Evolutionary conservation across 2,329 filamentous ascomycete genomes (phyloP).

Genomic region (Bimuria novae-zelandiae): DNA sequence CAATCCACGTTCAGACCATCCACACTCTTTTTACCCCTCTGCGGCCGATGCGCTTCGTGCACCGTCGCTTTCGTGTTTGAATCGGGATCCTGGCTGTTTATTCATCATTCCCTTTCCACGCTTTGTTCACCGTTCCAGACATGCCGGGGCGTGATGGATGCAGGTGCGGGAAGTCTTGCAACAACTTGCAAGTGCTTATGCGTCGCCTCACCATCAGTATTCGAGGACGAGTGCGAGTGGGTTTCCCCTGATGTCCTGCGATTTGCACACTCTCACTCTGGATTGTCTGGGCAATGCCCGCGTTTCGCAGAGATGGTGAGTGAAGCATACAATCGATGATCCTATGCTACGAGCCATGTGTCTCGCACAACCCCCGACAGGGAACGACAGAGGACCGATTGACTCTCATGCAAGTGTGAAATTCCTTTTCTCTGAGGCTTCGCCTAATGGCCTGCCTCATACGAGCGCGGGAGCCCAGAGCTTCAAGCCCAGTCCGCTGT

Average conservation of each 20-base stretch:
- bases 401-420: conserved; percentile 19
- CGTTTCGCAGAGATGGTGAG: conserved; percentile 23
- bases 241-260: conserved; percentile 9
- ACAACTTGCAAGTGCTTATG: conserved; percentile 17
- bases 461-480: conserved; percentile 25
- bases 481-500: conserved; percentile 29
- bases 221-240: conserved; percentile 12
- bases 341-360: conserved; percentile 18
- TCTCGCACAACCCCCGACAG: conserved; percentile 17
- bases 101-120: conserved; percentile 26
- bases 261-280: not conserved
- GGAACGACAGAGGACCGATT: conserved; percentile 32
- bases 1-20: conserved; percentile 25
- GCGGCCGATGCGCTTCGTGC: conserved; percentile 14
- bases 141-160: conserved; percentile 24
- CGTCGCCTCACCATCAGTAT: conserved; percentile 17
- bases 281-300: not conserved
- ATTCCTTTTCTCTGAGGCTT: conserved; percentile 35
- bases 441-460: conserved; percentile 27
- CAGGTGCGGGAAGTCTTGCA: conserved; percentile 30
- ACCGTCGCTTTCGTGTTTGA: conserved; percentile 20
- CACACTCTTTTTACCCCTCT: conserved; percentile 21
- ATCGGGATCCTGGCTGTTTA: conserved; percentile 23
- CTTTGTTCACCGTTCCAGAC: conserved; percentile 19
- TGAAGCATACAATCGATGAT: conserved; percentile 20